Conservation (phyloP, 2,329 filamentous ascomycete genomes). For the Furcasterigmium sp. region DNA sequence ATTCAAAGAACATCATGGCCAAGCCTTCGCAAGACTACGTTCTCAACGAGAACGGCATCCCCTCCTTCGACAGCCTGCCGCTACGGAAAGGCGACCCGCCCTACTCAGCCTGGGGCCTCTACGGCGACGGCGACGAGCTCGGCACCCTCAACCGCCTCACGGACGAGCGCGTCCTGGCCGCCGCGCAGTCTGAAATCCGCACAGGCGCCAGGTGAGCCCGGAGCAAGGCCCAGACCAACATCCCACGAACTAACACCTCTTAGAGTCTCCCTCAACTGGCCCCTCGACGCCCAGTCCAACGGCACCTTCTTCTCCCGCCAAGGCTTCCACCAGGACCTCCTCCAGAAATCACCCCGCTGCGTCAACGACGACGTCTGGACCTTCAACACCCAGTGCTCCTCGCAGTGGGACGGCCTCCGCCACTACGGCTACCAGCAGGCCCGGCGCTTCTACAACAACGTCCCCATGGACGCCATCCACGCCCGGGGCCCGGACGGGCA, state of each 20-base stretch:
- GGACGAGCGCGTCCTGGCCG: conserved; percentile 43
- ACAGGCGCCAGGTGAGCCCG: conserved; percentile 40
- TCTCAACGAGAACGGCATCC: conserved; percentile 35
- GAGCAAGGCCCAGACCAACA: not conserved
- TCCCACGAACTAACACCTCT: not conserved
- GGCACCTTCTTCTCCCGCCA: conserved; percentile 25
- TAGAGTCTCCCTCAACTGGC: conserved; percentile 27
- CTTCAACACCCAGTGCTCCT: conserved; percentile 31
- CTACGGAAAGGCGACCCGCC: conserved; percentile 40
- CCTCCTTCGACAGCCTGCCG: conserved; percentile 41
- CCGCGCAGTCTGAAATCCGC: conserved; percentile 45
- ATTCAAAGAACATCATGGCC: not conserved
- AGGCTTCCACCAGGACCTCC: conserved; percentile 21
- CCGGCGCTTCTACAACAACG: conserved; percentile 24
- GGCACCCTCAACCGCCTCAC: conserved; percentile 58
- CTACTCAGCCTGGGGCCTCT: conserved; percentile 40
- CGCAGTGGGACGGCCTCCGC: conserved; percentile 33
- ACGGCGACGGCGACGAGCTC: conserved; percentile 51
- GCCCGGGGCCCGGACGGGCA: conserved; percentile 7
- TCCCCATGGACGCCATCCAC: conserved; percentile 44
- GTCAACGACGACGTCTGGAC: conserved; percentile 26
- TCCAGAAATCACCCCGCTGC: conserved; percentile 18
- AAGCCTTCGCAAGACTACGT: not conserved
- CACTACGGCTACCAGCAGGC: conserved; percentile 32
- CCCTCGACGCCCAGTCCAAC: conserved; percentile 21